Conservation (phyloP, 495 filamentous ascomycete species). For the Neurospora sp. region DNA sequence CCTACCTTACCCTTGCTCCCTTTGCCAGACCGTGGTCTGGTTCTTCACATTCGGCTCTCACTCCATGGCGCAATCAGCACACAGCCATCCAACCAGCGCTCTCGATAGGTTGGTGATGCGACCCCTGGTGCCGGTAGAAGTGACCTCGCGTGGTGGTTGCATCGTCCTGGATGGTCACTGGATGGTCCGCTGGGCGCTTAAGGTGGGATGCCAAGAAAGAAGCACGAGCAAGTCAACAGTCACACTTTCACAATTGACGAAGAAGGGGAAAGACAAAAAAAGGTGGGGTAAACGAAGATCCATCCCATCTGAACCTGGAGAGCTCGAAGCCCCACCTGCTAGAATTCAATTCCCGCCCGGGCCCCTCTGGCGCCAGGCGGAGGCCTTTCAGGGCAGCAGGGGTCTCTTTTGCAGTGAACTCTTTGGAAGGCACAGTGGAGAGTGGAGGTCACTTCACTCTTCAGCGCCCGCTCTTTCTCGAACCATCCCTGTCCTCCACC, state of each 20-base stretch:
- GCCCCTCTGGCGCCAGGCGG: neutral
- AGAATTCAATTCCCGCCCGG: neutral
- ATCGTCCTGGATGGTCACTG: neutral
- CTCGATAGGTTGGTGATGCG: constrained; percentile 3
- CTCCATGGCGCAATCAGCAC: neutral
- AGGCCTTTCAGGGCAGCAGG: neutral
- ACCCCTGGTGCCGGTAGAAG: constrained; percentile 1
- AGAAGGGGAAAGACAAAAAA: neutral
- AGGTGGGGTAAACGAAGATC: neutral
- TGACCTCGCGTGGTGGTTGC: neutral
- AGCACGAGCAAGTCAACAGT: neutral
- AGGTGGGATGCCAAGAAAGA: constrained; percentile 11
- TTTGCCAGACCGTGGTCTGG: neutral
- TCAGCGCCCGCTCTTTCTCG: neutral
- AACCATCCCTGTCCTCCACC: neutral
- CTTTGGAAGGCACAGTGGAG: neutral
- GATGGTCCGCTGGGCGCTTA: constrained; percentile 16
- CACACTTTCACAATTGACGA: neutral
- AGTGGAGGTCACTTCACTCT: too few relatives aligned
- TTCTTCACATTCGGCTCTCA: neutral
- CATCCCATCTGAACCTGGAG: constrained; percentile 1
- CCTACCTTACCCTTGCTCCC: constrained; percentile 1
- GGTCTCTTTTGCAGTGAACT: neutral
- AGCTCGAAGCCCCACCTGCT: neutral
- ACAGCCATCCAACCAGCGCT: constrained; percentile 10